Conservation (phyloP, 495 filamentous ascomycete genomes). For the Annulohypoxylon moriforme region DNA sequence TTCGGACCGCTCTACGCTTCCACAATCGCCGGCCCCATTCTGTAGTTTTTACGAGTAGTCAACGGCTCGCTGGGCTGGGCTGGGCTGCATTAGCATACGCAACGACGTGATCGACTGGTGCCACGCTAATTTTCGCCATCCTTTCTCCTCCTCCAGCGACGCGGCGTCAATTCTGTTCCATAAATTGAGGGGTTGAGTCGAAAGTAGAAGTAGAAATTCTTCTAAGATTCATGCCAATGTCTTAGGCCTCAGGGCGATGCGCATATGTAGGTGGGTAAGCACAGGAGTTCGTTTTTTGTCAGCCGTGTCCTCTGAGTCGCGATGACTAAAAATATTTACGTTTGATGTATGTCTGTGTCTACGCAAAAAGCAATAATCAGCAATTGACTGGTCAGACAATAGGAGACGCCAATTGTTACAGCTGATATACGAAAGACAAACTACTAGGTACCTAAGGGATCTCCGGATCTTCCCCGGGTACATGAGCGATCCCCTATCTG, state of each 20-base stretch:
- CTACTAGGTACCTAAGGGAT: slow-evolving; percentile 9
- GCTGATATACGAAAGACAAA: slow-evolving; percentile 25
- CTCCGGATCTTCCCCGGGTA: slow-evolving; percentile 27
- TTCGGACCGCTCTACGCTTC: slow-evolving; percentile 10
- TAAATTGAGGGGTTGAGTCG: slow-evolving; percentile 37
- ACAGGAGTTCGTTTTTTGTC: slow-evolving; percentile 3
- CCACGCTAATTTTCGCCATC: slow-evolving; percentile 32
- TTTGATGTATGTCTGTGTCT: neutral
- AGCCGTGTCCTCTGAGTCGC: slow-evolving; percentile 2
- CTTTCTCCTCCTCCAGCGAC: slow-evolving; percentile 27
- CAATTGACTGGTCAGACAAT: neutral
- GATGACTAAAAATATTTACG: neutral
- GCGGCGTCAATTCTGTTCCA: slow-evolving; percentile 34
- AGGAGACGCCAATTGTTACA: slow-evolving; percentile 3
- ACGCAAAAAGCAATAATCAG: slow-evolving; percentile 7
- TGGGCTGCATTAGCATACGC: slow-evolving; percentile 30
- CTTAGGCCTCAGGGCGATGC: slow-evolving; percentile 6
- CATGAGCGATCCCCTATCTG: slow-evolving; percentile 26
- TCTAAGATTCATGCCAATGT: slow-evolving; percentile 13
- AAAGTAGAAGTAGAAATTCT: neutral
- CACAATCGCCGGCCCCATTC: slow-evolving; percentile 33
- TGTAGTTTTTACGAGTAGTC: slow-evolving; percentile 24
- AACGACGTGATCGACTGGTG: slow-evolving; percentile 35
- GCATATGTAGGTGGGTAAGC: slow-evolving; percentile 21
- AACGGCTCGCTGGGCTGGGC: slow-evolving; percentile 25